Evolutionary conservation across 148 eudicot genomes (phyloP).

Genomic region (Nepenthes gracilis): DNA sequence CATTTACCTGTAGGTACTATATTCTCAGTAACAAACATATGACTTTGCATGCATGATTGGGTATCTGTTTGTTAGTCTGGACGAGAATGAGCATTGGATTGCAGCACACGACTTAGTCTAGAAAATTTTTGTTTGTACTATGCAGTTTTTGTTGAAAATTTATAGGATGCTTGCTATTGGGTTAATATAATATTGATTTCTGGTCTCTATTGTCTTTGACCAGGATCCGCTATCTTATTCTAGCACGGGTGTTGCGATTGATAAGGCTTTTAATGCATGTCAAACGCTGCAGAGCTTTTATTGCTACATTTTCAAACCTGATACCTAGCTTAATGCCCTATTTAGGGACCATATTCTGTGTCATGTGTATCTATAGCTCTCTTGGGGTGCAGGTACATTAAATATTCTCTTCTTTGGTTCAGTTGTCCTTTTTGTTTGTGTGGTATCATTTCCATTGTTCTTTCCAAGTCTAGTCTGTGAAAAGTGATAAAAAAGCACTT

Average conservation of each 20-base stretch:
- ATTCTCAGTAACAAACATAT: no score
- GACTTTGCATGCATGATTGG: no score
- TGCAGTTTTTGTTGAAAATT: no score
- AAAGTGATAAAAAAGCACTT: no score
- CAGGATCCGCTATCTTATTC: slow-evolving; percentile 99
- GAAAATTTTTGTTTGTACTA: no score
- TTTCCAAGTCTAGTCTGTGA: no score
- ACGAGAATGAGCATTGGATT: no score
- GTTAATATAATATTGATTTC: background rate
- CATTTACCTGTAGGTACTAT: no score
- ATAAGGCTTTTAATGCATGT: slow-evolving; percentile 86
- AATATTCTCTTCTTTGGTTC: background rate
- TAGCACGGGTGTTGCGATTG: slow-evolving; percentile 84
- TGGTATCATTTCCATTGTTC: no score
- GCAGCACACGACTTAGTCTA: no score
- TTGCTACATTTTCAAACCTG: slow-evolving; percentile 90
- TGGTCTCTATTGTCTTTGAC: slow-evolving; percentile 3
- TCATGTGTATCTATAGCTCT: slow-evolving; percentile 88
- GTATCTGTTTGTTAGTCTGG: no score
- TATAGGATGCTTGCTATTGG: background rate
- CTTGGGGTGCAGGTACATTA: slow-evolving; percentile 75
- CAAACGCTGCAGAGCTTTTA: slow-evolving; percentile 72
- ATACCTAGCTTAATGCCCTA: slow-evolving; percentile 98
- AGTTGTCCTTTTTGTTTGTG: background rate
- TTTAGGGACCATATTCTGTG: slow-evolving; percentile 82